These are phyloP conservation scores for Setaria viridis DNA, from an alignment of 202 grass and related monocot species.

Conservation along the genomic window DNA sequence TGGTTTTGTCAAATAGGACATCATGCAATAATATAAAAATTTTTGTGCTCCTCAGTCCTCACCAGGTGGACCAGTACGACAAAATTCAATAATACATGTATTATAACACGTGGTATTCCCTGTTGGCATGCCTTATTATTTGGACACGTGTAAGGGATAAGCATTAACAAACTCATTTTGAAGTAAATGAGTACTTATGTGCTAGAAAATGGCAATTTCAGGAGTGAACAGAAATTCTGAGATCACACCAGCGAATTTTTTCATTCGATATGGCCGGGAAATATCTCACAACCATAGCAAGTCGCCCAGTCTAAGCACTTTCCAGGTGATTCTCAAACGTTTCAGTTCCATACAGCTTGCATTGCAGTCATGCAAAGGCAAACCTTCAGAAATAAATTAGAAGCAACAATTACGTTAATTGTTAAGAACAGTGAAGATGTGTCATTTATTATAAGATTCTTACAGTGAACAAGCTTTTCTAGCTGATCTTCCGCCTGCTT, in stretches of 20 bases:
- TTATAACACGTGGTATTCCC: no score
- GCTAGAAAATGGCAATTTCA: neutral
- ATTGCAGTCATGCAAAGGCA: neutral
- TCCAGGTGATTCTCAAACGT: no score
- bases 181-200: no score
- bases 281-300: neutral
- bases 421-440: slow-evolving; percentile 4
- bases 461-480: neutral
- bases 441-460: neutral
- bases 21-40: no score
- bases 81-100: no score
- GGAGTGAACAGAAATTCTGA: neutral
- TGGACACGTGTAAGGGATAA: no score
- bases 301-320: neutral
- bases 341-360: neutral
- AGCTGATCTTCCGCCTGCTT: neutral
- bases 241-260: neutral
- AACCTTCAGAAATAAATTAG: neutral
- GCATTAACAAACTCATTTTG: no score
- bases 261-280: neutral
- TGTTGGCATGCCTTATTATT: no score
- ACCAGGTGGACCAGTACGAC: no score
- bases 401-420: no score
- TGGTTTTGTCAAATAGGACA: no score
- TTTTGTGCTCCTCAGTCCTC: no score